Conservation (phyloP, 2,329 filamentous ascomycete species). For the Penicillium corylophilum region DNA sequence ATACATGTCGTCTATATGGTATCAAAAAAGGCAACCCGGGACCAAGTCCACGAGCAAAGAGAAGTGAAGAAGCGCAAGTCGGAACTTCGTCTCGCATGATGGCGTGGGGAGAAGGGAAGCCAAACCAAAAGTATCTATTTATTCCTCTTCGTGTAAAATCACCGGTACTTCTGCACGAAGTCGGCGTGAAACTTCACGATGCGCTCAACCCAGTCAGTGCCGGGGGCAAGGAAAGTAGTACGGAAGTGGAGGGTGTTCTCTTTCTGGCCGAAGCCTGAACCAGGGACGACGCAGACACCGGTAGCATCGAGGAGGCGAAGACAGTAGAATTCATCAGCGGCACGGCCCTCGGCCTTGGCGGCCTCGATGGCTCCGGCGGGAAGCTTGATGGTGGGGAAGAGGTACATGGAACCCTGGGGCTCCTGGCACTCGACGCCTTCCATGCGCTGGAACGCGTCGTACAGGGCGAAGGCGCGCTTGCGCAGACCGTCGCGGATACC, state of each 20-base stretch:
- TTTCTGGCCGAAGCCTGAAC: slow-evolving; percentile 90
- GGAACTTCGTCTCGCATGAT: slow-evolving; percentile 6
- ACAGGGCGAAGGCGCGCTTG: slow-evolving; percentile 78
- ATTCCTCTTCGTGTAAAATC: not conserved
- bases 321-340: slow-evolving; percentile 91
- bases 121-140: not conserved
- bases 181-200: slow-evolving; percentile 87
- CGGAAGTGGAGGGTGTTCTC: slow-evolving; percentile 89
- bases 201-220: slow-evolving; percentile 87
- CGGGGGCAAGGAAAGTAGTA: slow-evolving; percentile 93
- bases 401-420: slow-evolving; percentile 94
- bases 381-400: slow-evolving; percentile 90
- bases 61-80: not conserved
- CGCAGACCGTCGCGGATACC: slow-evolving; percentile 75
- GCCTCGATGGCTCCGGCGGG: slow-evolving; percentile 73
- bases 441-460: slow-evolving; percentile 89
- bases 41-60: not conserved
- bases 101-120: not conserved
- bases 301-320: slow-evolving; percentile 87
- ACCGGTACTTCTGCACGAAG: slow-evolving; percentile 76
- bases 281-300: slow-evolving; percentile 90
- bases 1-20: slow-evolving; percentile 17
- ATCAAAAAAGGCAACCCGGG: slow-evolving; percentile 8
- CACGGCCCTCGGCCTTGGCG: slow-evolving; percentile 69
- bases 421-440: slow-evolving; percentile 89